Percentiles rank a stretch among this genome's conserved stretches.
These are phyloP conservation scores for Berberis thunbergii DNA, from an alignment of 164 flowering plant species.

Conservation along the genomic window DNA sequence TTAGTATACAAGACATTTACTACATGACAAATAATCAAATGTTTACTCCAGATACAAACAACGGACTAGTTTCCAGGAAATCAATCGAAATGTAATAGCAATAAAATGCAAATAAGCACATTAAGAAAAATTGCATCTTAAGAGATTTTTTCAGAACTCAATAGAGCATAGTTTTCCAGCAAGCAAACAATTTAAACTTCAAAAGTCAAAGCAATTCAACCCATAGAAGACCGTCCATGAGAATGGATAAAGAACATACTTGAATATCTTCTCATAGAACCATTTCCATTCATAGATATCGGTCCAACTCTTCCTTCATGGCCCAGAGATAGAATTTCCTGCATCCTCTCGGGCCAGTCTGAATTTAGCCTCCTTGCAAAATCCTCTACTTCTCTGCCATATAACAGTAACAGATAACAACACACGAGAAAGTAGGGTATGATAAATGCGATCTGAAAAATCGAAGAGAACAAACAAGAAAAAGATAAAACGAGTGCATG, in stretches of 20 bases:
- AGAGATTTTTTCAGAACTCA: too few relatives aligned
- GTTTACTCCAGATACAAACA: too few relatives aligned
- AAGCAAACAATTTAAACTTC: not conserved
- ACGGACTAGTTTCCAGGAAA: too few relatives aligned
- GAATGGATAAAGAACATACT: conserved; percentile 18
- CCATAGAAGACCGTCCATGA: not conserved
- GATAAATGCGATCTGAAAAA: too few relatives aligned
- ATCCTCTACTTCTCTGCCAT: conserved; percentile 80
- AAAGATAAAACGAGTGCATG: too few relatives aligned
- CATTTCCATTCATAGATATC: conserved; percentile 39
- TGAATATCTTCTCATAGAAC: conserved; percentile 32
- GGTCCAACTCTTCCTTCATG: conserved; percentile 40
- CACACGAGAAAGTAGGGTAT: not conserved
- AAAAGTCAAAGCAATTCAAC: not conserved
- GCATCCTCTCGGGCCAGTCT: conserved; percentile 79
- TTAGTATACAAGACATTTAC: too few relatives aligned
- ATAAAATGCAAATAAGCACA: too few relatives aligned
- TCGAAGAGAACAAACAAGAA: too few relatives aligned
- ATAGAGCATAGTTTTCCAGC: not conserved
- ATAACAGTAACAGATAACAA: not conserved
- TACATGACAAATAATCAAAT: too few relatives aligned
- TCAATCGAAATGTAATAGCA: too few relatives aligned
- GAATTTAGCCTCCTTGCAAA: conserved; percentile 79
- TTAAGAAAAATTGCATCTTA: too few relatives aligned
- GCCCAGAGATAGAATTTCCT: conserved; percentile 51